Base-by-base conservation (phyloP, 441 rosid species). In the Biscutella laevigata region DNA sequence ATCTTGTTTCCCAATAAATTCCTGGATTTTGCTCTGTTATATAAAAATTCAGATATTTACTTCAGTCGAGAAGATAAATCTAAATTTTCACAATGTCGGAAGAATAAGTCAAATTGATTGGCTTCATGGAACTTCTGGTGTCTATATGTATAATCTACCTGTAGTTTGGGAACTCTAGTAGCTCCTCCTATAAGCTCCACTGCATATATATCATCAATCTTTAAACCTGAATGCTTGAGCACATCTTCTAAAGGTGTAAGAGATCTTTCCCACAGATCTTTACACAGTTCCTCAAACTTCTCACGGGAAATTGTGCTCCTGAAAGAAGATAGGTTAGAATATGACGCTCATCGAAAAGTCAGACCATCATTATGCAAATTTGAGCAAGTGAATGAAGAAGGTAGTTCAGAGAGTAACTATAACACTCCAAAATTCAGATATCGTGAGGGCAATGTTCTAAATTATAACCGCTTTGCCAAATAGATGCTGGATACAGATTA, bases 141-240 rank as follows among this genome's bases (percentile, higher is more conserved):
- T n/a, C n/a, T n/a, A n/a, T n/a, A n/a, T n/a, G n/a, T n/a, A n/a
- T n/a, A n/a, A 54, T 74, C 60, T 65, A 91, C 98, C 96, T 91
- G 95, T 77, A 91, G 79, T 72, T 91, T 91, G 55, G 98, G 98
- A 54, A 91, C 95, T 76, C 98, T 79, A 40, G 94, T 85, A 57
- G 95, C 95, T 44, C 98, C 98, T 62, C 98, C 98, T 17, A 91
- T 85, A 48, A 91, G 69, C 64, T 91, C 98, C 39, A 91, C 87
- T 5, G 95, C 98, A 76, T 70, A 73, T 61, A 88, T 71, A 41
- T 91, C 96, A 57, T 80, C 84, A 47, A 74, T 64, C 62, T 83
- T 76, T 58, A 88, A 21, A 34, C 88, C 95, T 26, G 96, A 83
- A 74, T 82, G 59, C 56, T 69, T 74, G 53, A 91, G 78, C 64